phyloP scores from a whole-genome alignment of 345 rosid species.

The Schrenkiella parvula region DNA sequence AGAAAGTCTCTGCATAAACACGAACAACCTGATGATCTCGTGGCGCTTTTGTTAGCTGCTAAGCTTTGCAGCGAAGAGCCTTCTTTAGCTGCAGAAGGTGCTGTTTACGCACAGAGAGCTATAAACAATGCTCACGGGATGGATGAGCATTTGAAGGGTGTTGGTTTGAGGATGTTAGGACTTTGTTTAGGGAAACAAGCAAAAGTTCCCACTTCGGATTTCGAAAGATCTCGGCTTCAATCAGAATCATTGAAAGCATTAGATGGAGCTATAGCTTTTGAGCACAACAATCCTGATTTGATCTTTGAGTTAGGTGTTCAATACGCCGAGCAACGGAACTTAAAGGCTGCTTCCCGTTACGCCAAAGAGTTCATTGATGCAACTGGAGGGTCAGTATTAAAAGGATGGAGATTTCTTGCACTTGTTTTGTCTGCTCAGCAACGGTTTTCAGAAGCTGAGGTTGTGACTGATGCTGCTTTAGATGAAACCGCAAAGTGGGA shows the following conservation, averaged over 20 bases:
- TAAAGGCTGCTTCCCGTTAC: constrained; percentile 60
- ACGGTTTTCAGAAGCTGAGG: constrained; percentile 79
- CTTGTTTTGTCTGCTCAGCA: constrained; percentile 87
- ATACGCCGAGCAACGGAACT: constrained; percentile 81
- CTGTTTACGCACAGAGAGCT: constrained; percentile 65
- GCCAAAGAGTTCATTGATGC: constrained; percentile 72
- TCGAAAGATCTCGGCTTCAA: constrained; percentile 75
- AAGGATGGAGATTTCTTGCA: constrained; percentile 89
- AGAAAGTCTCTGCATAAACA: constrained; percentile 80
- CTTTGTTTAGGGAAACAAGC: constrained; percentile 84
- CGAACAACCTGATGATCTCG: constrained; percentile 67
- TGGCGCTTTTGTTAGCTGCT: constrained; percentile 71
- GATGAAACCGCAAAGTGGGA: constrained; percentile 96
- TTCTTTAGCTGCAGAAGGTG: constrained; percentile 80
- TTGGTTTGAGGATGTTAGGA: constrained; percentile 66
- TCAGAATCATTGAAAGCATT: constrained; percentile 76
- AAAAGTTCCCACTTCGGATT: constrained; percentile 69
- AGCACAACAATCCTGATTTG: constrained; percentile 66
- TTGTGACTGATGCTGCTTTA: constrained; percentile 83
- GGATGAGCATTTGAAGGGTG: constrained; percentile 75
- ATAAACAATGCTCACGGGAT: constrained; percentile 51
- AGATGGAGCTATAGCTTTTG: constrained; percentile 60
- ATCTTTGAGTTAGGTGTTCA: constrained; percentile 79
- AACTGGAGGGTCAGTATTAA: constrained; percentile 75
- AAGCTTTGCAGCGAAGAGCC: constrained; percentile 78